Conservation (phyloP, 306 rosid species). For the Sicyos baderoa region DNA sequence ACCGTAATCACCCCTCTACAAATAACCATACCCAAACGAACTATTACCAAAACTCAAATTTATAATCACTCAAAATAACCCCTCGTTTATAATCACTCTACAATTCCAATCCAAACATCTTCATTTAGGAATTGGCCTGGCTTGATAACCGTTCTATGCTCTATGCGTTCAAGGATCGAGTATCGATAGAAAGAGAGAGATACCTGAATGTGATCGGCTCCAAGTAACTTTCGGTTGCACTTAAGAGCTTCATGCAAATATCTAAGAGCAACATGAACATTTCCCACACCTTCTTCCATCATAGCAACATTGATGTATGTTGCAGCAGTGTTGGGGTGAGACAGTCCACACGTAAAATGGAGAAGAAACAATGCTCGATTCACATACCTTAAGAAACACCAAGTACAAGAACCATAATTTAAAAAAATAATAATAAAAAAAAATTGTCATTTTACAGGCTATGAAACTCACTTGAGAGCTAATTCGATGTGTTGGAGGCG, state of each 20-base stretch:
- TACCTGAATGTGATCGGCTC: slow-evolving; percentile 95
- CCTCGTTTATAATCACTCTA: too few relatives aligned
- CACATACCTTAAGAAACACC: slow-evolving; percentile 50
- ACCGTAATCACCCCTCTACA: too few relatives aligned
- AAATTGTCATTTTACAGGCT: not conserved
- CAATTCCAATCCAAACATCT: too few relatives aligned
- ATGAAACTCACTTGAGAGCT: slow-evolving; percentile 72
- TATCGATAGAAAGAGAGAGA: slow-evolving; percentile 15
- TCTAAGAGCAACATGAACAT: slow-evolving; percentile 90
- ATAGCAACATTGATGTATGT: slow-evolving; percentile 93
- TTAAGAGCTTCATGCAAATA: slow-evolving; percentile 96
- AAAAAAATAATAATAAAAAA: not conserved
- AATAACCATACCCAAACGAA: too few relatives aligned
- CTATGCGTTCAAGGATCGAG: not conserved
- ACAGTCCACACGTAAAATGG: slow-evolving; percentile 86
- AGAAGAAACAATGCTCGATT: slow-evolving; percentile 93
- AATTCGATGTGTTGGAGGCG: slow-evolving; percentile 92
- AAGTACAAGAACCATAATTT: slow-evolving; percentile 22
- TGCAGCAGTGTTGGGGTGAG: slow-evolving; percentile 97
- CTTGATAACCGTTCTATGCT: not conserved
- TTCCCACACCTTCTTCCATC: slow-evolving; percentile 99
- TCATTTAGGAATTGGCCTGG: not conserved
- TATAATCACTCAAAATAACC: too few relatives aligned
- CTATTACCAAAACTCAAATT: too few relatives aligned
- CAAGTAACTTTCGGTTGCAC: slow-evolving; percentile 88